Evolutionary conservation across 805 yeast species (phyloP), one percentile per base, ranked within the genome.

Genomic region (Ogataea degrootiae): DNA sequence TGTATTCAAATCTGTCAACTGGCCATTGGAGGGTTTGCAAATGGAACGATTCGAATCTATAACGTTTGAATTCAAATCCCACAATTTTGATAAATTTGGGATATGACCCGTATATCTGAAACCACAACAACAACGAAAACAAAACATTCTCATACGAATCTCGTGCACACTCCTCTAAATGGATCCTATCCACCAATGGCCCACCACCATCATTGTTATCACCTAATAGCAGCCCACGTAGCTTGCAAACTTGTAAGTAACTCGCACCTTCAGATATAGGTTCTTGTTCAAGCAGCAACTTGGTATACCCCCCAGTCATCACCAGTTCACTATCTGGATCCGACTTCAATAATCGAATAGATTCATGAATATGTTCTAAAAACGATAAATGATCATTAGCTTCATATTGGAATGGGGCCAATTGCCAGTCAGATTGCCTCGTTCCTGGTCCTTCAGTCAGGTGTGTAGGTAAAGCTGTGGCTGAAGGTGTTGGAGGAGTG

Each of bases 101-200:
- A 51, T 75, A 83, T 1, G 8, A 21, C 0, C 72, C 68, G 4
- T 67, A 60, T 2, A 73, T 49, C 52, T 82, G 80, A 31, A 74
- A 61, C 59, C 73, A 86, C 44, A 80, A 66, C 34, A 76, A 70
- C 2, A 84, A 53, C 53, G 85, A 79, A 61, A 79, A 85, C 3
- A 85, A 50, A 6, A 87, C 76, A 62, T 87, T 87, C 59, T 87
- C 95, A 59, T 83, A 83, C 1, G 94, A 85, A 62, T 87, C 96
- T 37, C 88, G 67, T 0, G 96, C 89, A 60, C 63, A 83, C 54
- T 85, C 91, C 58, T 87, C 96, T 1, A 81, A 66, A 6, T 70
- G 50, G 0, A 83, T 63, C 41, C 69, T 41, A 42, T 56, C 44
- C 17, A 56, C 19, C 12, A 59, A 41, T 6, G 17, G 21, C 5